A percentile compares a stretch with the other conserved stretches of the same genome.
Evolutionary conservation across 805 yeast species (phyloP).

Genomic region (Candida tammaniensis): DNA sequence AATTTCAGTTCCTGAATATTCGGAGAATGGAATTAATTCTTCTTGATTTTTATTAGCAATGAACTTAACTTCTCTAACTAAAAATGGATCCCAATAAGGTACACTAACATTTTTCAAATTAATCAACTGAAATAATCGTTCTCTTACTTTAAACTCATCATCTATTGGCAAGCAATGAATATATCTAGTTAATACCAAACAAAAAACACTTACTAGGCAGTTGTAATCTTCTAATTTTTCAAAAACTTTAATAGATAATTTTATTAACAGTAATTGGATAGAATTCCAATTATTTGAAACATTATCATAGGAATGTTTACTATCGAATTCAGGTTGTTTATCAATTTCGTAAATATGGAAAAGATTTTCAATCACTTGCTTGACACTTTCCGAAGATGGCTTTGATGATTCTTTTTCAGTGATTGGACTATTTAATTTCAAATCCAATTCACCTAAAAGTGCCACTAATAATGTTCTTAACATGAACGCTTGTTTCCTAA

Average conservation of each 20-base stretch:
- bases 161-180: slow-evolving; percentile 50
- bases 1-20: slow-evolving; percentile 9
- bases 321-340: slow-evolving; percentile 27
- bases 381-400: too few species aligned
- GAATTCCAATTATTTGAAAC: slow-evolving; percentile 45
- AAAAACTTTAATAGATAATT: slow-evolving; percentile 51
- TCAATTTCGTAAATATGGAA: slow-evolving; percentile 55
- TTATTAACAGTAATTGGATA: slow-evolving; percentile 55
- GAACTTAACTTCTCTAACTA: slow-evolving; percentile 53
- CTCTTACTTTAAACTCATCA: slow-evolving; percentile 53
- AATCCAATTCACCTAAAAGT: slow-evolving; percentile 39
- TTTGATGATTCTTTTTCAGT: too few species aligned
- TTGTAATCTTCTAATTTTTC: slow-evolving; percentile 47
- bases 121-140: slow-evolving; percentile 24
- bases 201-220: slow-evolving; percentile 41
- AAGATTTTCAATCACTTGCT: slow-evolving; percentile 22
- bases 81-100: slow-evolving; percentile 71
- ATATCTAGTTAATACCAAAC: slow-evolving; percentile 55
- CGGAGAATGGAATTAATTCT: slow-evolving; percentile 42
- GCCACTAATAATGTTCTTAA: slow-evolving; percentile 61
- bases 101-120: slow-evolving; percentile 22
- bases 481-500: slow-evolving; percentile 68
- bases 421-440: neutral
- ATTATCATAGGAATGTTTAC: slow-evolving; percentile 19
- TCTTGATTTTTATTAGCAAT: slow-evolving; percentile 21